These are phyloP conservation scores for Boletus huronensis DNA, from an alignment of 768 basidiomycete genomes.

Conservation along the genomic window DNA sequence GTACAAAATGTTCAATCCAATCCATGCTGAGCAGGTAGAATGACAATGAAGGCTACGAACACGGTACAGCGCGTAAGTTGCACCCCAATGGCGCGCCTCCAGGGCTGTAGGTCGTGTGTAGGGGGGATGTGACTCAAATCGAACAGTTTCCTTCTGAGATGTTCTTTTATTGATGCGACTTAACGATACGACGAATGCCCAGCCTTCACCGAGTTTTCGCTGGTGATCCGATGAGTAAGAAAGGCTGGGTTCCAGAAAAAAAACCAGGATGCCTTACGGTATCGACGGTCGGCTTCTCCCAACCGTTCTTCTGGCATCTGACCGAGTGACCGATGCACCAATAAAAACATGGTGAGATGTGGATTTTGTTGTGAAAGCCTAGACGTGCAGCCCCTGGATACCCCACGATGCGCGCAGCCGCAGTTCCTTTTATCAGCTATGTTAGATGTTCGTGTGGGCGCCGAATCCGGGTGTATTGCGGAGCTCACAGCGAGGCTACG, in stretches of 20 bases:
- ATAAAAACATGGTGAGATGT: not conserved
- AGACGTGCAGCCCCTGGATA: not conserved
- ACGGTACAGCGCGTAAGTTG: conserved; percentile 82
- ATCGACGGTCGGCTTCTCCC: conserved; percentile 82
- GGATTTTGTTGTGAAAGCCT: not conserved
- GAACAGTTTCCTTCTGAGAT: conserved; percentile 62
- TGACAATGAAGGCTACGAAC: conserved; percentile 45
- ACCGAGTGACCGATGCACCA: not conserved
- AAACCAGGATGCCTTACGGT: conserved; percentile 43
- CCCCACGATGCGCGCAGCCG: not conserved
- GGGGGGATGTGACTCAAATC: conserved; percentile 71
- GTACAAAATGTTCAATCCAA: conserved; percentile 19
- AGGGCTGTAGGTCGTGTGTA: conserved; percentile 61
- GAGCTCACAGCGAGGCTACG: not conserved
- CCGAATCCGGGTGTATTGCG: not conserved
- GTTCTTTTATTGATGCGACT: conserved; percentile 66
- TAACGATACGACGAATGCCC: conserved; percentile 68
- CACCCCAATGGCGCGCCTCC: conserved; percentile 91
- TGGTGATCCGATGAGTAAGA: conserved; percentile 29
- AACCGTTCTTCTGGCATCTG: conserved; percentile 86
- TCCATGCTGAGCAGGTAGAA: not conserved
- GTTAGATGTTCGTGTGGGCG: not conserved
- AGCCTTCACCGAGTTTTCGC: conserved; percentile 48
- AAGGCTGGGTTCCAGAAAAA: not conserved
- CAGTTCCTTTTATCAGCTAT: not conserved